Conservation (phyloP, 345 rosid species). For the Mercurialis annua region DNA sequence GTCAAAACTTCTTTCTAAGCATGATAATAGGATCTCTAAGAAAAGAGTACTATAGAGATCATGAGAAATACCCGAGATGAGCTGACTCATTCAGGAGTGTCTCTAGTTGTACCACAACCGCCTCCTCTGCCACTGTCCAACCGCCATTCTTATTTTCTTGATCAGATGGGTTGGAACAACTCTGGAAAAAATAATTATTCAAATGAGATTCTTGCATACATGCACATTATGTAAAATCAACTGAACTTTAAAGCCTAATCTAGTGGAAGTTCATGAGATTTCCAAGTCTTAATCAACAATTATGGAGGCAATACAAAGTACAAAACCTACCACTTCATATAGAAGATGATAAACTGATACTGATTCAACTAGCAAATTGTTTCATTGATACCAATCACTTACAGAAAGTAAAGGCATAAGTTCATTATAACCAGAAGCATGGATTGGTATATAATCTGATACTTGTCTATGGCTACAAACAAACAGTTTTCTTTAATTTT, state of each 20-base stretch:
- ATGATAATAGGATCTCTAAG: too few species aligned
- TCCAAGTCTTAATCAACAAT: background rate
- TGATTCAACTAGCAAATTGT: background rate
- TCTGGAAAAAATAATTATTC: conserved; percentile 35
- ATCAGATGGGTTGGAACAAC: conserved; percentile 39
- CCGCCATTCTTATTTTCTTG: conserved; percentile 24
- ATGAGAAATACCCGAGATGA: conserved; percentile 37
- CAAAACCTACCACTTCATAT: too few species aligned
- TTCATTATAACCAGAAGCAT: background rate
- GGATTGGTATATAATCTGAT: too few species aligned
- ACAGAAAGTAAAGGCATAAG: background rate
- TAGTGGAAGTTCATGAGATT: background rate
- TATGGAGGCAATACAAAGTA: background rate
- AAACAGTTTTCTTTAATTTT: background rate
- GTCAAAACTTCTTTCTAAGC: too few species aligned
- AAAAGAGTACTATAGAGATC: too few species aligned
- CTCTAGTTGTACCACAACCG: conserved; percentile 55
- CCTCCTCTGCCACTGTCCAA: conserved; percentile 64
- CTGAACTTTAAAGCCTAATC: background rate
- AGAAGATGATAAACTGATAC: background rate
- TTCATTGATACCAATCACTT: background rate
- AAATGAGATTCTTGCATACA: background rate
- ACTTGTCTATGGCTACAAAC: background rate
- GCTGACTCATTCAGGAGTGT: conserved; percentile 33
- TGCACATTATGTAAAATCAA: background rate